Evolutionary conservation across 768 basidiomycete genomes (phyloP), one percentile per base, ranked within the genome.

Genomic region (Gyrodon lividus): DNA sequence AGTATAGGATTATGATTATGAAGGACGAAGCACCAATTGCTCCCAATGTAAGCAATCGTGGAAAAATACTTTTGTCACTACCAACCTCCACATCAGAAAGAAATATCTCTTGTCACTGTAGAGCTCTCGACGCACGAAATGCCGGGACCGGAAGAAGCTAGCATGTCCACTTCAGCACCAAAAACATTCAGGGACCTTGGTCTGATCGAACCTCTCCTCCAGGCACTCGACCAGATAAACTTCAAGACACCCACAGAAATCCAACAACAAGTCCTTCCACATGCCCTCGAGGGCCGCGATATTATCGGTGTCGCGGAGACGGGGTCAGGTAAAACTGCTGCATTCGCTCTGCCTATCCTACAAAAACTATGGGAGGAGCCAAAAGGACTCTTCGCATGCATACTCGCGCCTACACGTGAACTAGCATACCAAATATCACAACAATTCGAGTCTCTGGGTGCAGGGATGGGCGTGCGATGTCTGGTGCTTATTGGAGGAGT

Each of bases 261-360:
- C 60, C 97, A 99, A 70, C 72, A 75, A 2, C 83, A 92, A 63
- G 79, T 79, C 31, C 79, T 99, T 43, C 97, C 97, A 0, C 82
- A 84, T 72, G 96, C 95, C 17, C 72, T 99, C 6, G 77, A 89
- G 67, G 95, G 94, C 0, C 83, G 87, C 62, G 97, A 99, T 73
- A 91, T 99, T 59, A 98, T 99, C 52, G 97, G 97, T 17, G 88
- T 99, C n/a, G 97, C 97, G 28, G 86, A 92, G 58, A 99, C 97
- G 9, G 97, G 97, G 26, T 93, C 91, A 12, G 97, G 96, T 59
- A 98, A 99, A 76, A 98, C 97, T 0, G 96, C 94, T 14, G 95
- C 97, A 19, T 98, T 98, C 70, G 93, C 92, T 22, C 73, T 98
- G 5, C 97, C 97, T 2, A 96, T 99, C 52, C 73, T 99, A 31